Evolutionary conservation across 345 rosid species (phyloP), one percentile per base, ranked within the genome.

Genomic region (Populus ilicifolia): DNA sequence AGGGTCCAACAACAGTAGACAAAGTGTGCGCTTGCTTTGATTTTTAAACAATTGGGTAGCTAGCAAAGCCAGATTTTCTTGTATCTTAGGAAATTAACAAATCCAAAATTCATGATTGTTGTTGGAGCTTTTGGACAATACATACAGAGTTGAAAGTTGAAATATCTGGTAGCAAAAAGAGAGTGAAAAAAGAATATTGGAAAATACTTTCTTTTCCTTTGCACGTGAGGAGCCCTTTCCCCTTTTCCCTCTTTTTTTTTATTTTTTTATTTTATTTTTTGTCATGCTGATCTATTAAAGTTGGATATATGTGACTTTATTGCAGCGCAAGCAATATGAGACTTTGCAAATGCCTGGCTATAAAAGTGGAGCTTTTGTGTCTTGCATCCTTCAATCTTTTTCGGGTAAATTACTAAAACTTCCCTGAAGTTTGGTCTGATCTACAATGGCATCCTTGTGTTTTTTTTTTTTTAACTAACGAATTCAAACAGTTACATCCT

Each of bases 161-260:
- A 52, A 21, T 33, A 43, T 67, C 38, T 23, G 17, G 46, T 74
- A n/a, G 13, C 17, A 44, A 80, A 71, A 80, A 39, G 56, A 52
- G 69, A 72, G 74, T n/a, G 38, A 9, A 4, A 43, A 18, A 39
- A 75, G 70, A 69, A 50, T 41, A 65, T 78, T 62, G 67, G 30
- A 64, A 56, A 64, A 66, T 35, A 43, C 76, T 71, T 76, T 79
- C 65, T 25, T 21, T n/a, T 43, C 6, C 73, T 81, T 78, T 79
- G 46, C 85, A 79, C 78, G 83, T 79, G 85, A 77, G 77, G 59
- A 41, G 38, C 38, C 70, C 80, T 27, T 33, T 0, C 0, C 5
- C 36, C 36, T 33, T 67, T 74, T 78, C 27, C 39, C 59, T 43
- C 36, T 33, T 5, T 43, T 43, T 41, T 9, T 27, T 27, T 27